phyloP scores from a whole-genome alignment of 1,284 basidiomycete species.

The Puccinia coronata region DNA sequence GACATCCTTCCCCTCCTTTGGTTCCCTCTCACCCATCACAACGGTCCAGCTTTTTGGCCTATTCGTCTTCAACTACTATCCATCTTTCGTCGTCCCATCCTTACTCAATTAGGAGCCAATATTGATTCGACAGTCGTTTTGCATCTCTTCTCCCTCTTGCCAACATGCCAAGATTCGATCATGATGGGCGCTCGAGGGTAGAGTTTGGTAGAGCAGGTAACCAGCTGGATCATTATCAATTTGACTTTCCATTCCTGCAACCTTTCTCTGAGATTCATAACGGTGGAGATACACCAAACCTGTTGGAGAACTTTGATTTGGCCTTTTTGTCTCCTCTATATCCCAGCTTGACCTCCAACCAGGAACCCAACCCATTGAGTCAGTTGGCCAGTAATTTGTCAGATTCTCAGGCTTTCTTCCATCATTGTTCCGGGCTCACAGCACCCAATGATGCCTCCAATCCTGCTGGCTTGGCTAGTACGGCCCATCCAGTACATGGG shows the following conservation, averaged over 20 bases:
- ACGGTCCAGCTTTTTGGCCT: not conserved
- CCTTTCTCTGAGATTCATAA: not conserved
- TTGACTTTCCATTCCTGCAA: too few relatives aligned
- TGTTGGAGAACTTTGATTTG: not conserved
- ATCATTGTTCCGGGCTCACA: not conserved
- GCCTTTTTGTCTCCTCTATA: slow-evolving; percentile 2
- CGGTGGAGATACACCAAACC: not conserved
- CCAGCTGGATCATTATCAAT: slow-evolving; percentile 1
- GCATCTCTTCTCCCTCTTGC: not conserved
- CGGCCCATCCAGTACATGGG: too few relatives aligned
- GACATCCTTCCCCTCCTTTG: slow-evolving; percentile 4
- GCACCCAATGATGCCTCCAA: too few relatives aligned
- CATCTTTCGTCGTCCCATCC: too few relatives aligned
- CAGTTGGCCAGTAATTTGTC: not conserved
- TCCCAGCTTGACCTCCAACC: not conserved
- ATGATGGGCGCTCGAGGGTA: not conserved
- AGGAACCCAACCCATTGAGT: not conserved
- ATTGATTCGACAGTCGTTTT: not conserved
- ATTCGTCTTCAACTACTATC: not conserved
- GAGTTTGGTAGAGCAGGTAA: not conserved
- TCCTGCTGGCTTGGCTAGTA: not conserved
- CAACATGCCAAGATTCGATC: not conserved
- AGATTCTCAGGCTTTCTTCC: not conserved
- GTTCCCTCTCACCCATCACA: slow-evolving; percentile 5
- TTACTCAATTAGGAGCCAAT: too few relatives aligned